Conservation (phyloP, 305 asterid species). For the Fraxinus dipetala region DNA sequence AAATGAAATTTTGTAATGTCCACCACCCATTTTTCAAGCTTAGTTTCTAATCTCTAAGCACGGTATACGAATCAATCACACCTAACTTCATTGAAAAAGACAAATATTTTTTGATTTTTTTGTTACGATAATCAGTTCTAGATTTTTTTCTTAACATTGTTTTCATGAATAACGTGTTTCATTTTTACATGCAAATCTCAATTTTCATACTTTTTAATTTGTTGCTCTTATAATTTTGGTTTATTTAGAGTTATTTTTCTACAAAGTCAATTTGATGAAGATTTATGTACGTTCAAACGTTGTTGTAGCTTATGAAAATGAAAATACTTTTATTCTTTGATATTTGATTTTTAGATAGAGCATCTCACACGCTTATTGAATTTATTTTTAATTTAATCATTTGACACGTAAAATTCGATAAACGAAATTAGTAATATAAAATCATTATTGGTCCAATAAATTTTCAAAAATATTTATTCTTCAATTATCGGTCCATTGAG, state of each 20-base stretch:
- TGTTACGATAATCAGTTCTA: neutral
- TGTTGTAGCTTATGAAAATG: neutral
- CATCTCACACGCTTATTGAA: neutral
- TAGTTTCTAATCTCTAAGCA: neutral
- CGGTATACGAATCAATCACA: neutral
- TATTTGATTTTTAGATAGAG: neutral
- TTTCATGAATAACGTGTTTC: neutral
- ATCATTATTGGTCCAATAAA: neutral
- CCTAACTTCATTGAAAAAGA: neutral
- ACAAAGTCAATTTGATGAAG: neutral
- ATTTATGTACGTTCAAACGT: neutral
- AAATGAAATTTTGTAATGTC: neutral
- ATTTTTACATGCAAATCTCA: neutral
- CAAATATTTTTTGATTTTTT: neutral
- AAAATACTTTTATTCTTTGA: neutral
- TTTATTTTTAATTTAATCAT: neutral
- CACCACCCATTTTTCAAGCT: neutral
- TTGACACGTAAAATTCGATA: neutral
- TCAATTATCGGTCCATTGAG: neutral
- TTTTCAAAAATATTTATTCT: neutral
- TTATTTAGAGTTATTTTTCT: neutral
- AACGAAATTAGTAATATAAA: neutral
- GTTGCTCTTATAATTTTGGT: neutral
- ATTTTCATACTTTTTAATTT: neutral
- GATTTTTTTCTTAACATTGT: neutral